Evolutionary conservation across 2,329 filamentous ascomycete genomes (phyloP), one percentile per base, ranked within the genome.

Genomic region (Aureobasidium sp.): DNA sequence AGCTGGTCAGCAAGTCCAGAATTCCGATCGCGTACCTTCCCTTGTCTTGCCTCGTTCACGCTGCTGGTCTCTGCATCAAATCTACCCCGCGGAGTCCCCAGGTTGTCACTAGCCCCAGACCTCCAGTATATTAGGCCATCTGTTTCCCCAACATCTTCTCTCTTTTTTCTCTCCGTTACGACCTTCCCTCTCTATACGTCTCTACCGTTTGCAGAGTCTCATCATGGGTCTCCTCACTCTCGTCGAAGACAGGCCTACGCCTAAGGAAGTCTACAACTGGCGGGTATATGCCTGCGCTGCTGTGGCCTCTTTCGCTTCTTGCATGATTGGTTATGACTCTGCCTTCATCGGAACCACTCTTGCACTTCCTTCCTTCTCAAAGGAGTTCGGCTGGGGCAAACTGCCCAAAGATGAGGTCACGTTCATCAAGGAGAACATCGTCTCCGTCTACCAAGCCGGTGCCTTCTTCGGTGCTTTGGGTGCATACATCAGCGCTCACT

Each of bases 311-410:
- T 83, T 79, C 69, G 82, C 82, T 52, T 80, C 81, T 62, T 84
- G 81, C 69, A 84, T 83, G 79, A 83, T 83, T 66, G 80, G 81
- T n/a, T 83, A 84, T 66, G 88, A 91, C 72, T 87, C 84, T 56
- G 86, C 89, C 66, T 92, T 93, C 74, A 92, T 92, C 67, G 89
- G 88, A 65, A 89, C 87, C 0, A 92, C 89, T 1, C 77, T 92
- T 36, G 84, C 87, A 2, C 78, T 93, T 37, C 78, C 82, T 0
- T 88, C 88, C 0, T 92, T 92, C 74, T 79, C 78, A 47, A 69
- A 78, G 1, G 89, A 92, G 70, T 93, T 93, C 72, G 68, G 77
- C 17, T 87, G 92, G 67, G 17, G 17, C 9, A 76, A 72, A 2
- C 69, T 86, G 75, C 74, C 71, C 6, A 60, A 71, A 0, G 62